These are phyloP conservation scores for Suhomyces taliae DNA, from an alignment of 1,139 yeast genomes.

Conservation along the genomic window DNA sequence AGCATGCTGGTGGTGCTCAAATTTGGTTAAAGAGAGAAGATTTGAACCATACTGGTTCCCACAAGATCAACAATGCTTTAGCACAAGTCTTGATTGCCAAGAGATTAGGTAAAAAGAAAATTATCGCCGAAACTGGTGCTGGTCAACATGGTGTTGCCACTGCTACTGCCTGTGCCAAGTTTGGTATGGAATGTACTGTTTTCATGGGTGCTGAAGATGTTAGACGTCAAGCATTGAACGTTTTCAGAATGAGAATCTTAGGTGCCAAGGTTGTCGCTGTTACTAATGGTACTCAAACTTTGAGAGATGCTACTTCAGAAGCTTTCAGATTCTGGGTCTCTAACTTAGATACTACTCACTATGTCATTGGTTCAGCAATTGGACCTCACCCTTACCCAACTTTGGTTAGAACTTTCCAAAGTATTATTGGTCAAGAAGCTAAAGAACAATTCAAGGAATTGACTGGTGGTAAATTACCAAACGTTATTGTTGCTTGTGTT, in stretches of 20 bases:
- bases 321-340: conserved; percentile 97
- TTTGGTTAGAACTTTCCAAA: conserved; percentile 95
- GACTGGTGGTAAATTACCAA: conserved; percentile 82
- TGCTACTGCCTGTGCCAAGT: conserved; percentile 98
- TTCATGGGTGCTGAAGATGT: conserved; percentile 99
- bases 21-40: conserved; percentile 99
- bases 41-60: conserved; percentile 96
- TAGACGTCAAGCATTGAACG: conserved; percentile 96
- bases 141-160: conserved; percentile 99
- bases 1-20: conserved; percentile 92
- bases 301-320: conserved; percentile 97
- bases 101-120: conserved; percentile 84
- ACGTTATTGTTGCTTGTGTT: conserved; percentile 95
- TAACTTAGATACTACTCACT: conserved; percentile 80
- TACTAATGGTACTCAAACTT: conserved; percentile 90
- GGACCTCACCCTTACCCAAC: conserved; percentile 99
- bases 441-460: conserved; percentile 81
- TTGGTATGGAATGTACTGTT: conserved; percentile 92
- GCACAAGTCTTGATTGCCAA: conserved; percentile 93
- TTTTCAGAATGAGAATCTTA: conserved; percentile 91
- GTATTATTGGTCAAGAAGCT: conserved; percentile 93
- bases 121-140: conserved; percentile 99
- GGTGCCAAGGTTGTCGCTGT: conserved; percentile 96
- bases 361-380: conserved; percentile 95
- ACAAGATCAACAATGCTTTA: conserved; percentile 92